Evolutionary conservation across 2,329 filamentous ascomycete genomes (phyloP).

Genomic region (Calonectria fujianensis): DNA sequence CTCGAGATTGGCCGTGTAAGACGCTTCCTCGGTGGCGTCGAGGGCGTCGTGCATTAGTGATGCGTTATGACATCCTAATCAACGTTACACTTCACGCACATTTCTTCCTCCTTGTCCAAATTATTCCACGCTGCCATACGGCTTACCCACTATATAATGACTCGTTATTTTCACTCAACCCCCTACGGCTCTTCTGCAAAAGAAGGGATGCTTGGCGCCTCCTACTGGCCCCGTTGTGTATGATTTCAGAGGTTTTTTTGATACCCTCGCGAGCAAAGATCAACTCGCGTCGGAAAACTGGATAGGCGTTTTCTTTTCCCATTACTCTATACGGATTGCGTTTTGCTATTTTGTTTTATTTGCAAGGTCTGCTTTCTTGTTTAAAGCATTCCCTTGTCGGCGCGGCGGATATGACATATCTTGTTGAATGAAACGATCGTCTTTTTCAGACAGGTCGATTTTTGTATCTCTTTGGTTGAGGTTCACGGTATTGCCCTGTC

Average conservation of each 20-base stretch:
- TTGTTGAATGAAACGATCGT: background rate
- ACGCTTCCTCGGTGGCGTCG: conserved; percentile 87
- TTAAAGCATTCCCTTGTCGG: conserved; percentile 17
- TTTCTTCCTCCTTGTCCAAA: conserved; percentile 4
- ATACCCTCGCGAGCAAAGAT: conserved; percentile 53
- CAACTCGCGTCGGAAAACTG: conserved; percentile 50
- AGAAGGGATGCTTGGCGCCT: conserved; percentile 28
- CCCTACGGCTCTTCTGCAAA: background rate
- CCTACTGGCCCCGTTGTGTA: conserved; percentile 38
- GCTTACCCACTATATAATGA: conserved; percentile 46
- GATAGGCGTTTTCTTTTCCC: conserved; percentile 44
- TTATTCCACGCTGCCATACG: conserved; percentile 28
- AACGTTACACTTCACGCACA: background rate
- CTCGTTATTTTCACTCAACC: conserved; percentile 24
- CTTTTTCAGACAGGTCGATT: conserved; percentile 17
- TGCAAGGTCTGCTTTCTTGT: background rate
- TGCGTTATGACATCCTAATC: conserved; percentile 9
- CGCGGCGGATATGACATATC: conserved; percentile 27
- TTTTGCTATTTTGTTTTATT: conserved; percentile 23
- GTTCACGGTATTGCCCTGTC: background rate
- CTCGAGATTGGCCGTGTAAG: conserved; percentile 85
- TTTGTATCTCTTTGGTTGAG: conserved; percentile 14
- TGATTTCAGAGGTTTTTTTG: conserved; percentile 49
- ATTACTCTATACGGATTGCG: conserved; percentile 10
- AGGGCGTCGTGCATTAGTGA: conserved; percentile 72